Base-by-base conservation (phyloP, 2,329 filamentous ascomycete species). In the Endoconidiophora polonica region DNA sequence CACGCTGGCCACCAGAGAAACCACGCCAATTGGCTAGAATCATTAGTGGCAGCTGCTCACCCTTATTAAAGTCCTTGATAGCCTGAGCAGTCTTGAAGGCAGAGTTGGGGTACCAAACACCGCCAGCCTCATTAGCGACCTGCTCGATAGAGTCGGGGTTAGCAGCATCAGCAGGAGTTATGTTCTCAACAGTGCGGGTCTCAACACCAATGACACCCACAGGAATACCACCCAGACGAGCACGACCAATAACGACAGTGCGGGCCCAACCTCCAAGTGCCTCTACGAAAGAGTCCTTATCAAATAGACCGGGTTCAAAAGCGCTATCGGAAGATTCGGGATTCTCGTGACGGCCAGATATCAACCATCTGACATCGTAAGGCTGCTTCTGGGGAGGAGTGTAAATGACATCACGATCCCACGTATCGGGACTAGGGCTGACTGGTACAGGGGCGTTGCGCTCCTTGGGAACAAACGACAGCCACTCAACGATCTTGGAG, bases 1-100 rank as follows among this genome's bases (percentile, higher is more conserved):
- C 91, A 59, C 90, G 86, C 70, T 98, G 91, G 57, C 91, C 91
- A 72, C 91, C 91, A 58, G 91, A 98, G 86, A 98, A 98, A 73
- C 91, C 91, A 79, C 91, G 83, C 91, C 91, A 98, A 76, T 98
- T 98, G 68, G 91, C 91, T 56, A 98, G 79, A 63, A 98, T 98
- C 87, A 98, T 96, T 57, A 98, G 72, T 52, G 91, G 91, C 62
- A 98, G 75, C 71, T 98, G 91, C 70, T 98, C 91, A 64, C 91
- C 91, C 57, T 94, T 79, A 78, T 98, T 98, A 78, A 98, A 98
- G 72, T 98, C 91, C 61, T 83, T 87, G 70, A 98, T 94, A 51
- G 91, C 91, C 68, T 98, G 91, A 2, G 91, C 91, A 55, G 91
- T 98, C 83, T 98, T 98, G 81, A 90, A 98, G 22, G 91, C 91